phyloP scores from a whole-genome alignment of 2,329 filamentous ascomycete genomes.

The Lecanicillium sp. region DNA sequence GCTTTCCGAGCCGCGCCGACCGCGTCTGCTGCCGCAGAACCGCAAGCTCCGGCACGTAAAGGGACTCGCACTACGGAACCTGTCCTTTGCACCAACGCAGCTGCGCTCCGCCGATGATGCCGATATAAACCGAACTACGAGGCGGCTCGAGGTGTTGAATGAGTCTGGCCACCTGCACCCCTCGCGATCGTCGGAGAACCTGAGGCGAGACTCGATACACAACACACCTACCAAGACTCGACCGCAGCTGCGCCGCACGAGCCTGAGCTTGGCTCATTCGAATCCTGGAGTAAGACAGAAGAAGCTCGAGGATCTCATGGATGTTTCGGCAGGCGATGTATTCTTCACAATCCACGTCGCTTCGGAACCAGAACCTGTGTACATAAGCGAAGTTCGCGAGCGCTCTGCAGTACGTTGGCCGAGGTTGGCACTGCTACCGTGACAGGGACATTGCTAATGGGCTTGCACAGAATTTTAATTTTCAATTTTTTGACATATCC shows the following conservation, averaged over 20 bases:
- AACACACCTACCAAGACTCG: too few species aligned
- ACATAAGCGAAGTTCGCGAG: slow-evolving; percentile 75
- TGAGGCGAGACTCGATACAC: too few species aligned
- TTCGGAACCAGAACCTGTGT: slow-evolving; percentile 63
- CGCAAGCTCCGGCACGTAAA: slow-evolving; percentile 81
- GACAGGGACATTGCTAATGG: background rate
- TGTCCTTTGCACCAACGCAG: slow-evolving; percentile 56
- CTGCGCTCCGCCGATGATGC: slow-evolving; percentile 71
- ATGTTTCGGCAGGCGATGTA: slow-evolving; percentile 68
- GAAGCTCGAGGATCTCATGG: slow-evolving; percentile 65
- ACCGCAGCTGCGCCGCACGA: slow-evolving; percentile 33
- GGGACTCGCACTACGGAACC: slow-evolving; percentile 79
- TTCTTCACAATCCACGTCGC: slow-evolving; percentile 80
- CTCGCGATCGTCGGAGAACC: slow-evolving; percentile 45
- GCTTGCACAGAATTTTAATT: slow-evolving; percentile 65
- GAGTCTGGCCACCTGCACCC: slow-evolving; percentile 42
- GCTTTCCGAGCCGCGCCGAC: slow-evolving; percentile 31
- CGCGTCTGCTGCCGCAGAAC: slow-evolving; percentile 61
- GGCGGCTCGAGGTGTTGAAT: slow-evolving; percentile 50
- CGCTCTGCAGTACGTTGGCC: slow-evolving; percentile 54
- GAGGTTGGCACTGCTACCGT: background rate
- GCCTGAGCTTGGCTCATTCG: slow-evolving; percentile 38
- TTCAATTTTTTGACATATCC: slow-evolving; percentile 72
- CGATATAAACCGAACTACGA: slow-evolving; percentile 59
- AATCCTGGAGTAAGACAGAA: slow-evolving; percentile 54